A percentile compares a stretch with the other conserved stretches of the same genome.
Evolutionary conservation across 768 basidiomycete species (phyloP).

Genomic region (Auriscalpium vulgare): DNA sequence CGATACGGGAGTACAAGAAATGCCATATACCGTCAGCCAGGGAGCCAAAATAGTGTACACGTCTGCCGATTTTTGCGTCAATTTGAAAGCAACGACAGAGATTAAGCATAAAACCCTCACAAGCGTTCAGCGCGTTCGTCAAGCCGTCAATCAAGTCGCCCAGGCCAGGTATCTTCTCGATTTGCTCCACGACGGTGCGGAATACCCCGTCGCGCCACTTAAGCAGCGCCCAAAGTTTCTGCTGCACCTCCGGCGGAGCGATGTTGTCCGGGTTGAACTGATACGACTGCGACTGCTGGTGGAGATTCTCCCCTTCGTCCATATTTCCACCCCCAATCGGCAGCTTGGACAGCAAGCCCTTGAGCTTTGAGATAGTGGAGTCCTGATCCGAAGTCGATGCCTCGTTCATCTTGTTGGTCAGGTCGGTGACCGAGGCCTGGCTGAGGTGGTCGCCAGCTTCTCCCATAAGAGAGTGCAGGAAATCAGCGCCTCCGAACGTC

Average conservation of each 20-base stretch:
- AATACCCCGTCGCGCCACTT: conserved; percentile 59
- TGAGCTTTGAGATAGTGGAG: conserved; percentile 29
- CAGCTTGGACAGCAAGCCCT: conserved; percentile 41
- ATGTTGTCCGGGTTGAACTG: conserved; percentile 54
- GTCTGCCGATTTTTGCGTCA: conserved; percentile 25
- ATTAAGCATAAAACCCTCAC: conserved; percentile 28
- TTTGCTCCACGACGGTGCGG: conserved; percentile 42
- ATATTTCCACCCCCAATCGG: conserved; percentile 43
- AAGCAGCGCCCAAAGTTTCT: conserved; percentile 45
- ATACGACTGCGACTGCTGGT: conserved; percentile 49
- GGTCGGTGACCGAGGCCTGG: conserved; percentile 53
- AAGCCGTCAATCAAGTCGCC: conserved; percentile 49
- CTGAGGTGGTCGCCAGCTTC: conserved; percentile 58
- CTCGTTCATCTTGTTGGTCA: conserved; percentile 42
- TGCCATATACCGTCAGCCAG: conserved; percentile 40
- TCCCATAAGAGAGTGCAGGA: conserved; percentile 56
- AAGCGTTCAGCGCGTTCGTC: conserved; percentile 59
- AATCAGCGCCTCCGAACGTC: conserved; percentile 62
- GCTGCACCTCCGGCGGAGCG: conserved; percentile 56
- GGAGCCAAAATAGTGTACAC: conserved; percentile 64
- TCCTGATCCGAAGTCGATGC: conserved; percentile 25
- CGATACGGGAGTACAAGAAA: background rate
- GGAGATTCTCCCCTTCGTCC: conserved; percentile 46
- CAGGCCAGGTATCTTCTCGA: conserved; percentile 62
- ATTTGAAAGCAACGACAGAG: background rate